Evolutionary conservation across 2,329 filamentous ascomycete genomes (phyloP), one percentile per base, ranked within the genome.

Genomic region (Arthrobotrys megalospora): DNA sequence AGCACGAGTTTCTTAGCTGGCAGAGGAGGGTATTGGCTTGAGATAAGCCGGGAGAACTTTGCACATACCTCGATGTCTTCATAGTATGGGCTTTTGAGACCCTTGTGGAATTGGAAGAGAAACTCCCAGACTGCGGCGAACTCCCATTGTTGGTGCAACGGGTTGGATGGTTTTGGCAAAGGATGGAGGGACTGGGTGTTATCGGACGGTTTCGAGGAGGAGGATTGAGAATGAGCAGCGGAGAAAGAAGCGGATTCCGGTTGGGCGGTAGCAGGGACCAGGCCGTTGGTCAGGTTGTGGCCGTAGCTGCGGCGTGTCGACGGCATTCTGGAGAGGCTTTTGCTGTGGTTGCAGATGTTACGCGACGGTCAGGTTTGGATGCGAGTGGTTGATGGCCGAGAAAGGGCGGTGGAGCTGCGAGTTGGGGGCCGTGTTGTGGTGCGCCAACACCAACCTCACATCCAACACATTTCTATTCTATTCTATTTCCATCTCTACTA

Each of bases 61-160:
- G 69, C 79, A 82, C 86, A 82, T 89, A 97, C 96, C 86, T 98
- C 94, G 80, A 97, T 72, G 36, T 78, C 92, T 83, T 95, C 93
- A 80, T 97, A 88, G 83, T 92, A 92, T 82, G 96, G 91, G 80
- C 98, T 92, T 86, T 97, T 97, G 84, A 97, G 91, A 50, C 91
- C 91, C 38, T 69, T 91, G 79, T 95, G 94, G 84, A 99, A 99
- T 47, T 95, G 89, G 84, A 91, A 92, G 79, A 98, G 93, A 88
- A 94, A 99, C 85, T 99, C 95, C 85, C 92, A 94, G 6, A 98
- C 71, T 43, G 67, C 65, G 34, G 48, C 60, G 69, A 77, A 75
- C 53, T 76, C 50, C 63, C 76, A 79, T 45, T 77, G 76, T 16
- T 76, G 78, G 45, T 75, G 71, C 32, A 78, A 41, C 43, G 65